Percentiles rank a stretch among this genome's conserved stretches.
Evolutionary conservation across 2,329 filamentous ascomycete species (phyloP).

Genomic region (Cryphonectria naterciae): DNA sequence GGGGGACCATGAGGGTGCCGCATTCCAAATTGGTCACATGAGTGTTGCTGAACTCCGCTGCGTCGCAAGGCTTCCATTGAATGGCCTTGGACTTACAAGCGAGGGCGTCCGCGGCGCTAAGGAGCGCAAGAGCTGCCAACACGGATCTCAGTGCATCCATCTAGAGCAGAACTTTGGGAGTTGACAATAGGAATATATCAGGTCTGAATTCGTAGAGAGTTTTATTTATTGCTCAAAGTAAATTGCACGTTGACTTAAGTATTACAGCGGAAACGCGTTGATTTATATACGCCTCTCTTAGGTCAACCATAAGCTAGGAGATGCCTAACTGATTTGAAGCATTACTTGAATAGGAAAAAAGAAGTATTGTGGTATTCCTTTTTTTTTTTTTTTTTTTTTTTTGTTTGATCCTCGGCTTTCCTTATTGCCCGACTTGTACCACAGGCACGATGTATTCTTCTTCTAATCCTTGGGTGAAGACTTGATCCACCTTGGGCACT

Average conservation of each 20-base stretch:
- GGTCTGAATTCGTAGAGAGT: neutral
- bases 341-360: too few relatives aligned
- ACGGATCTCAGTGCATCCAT: neutral
- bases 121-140: neutral
- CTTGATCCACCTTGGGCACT: neutral
- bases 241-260: neutral
- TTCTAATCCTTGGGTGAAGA: neutral
- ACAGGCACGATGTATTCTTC: neutral
- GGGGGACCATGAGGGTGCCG: neutral
- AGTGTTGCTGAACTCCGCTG: constrained; percentile 14
- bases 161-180: neutral
- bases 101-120: neutral
- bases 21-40: constrained; percentile 7
- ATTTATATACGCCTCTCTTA: neutral
- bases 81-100: neutral
- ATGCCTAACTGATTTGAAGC: too few relatives aligned
- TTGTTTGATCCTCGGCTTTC: neutral
- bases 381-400: neutral
- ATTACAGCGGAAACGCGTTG: neutral
- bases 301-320: neutral
- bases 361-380: too few relatives aligned
- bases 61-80: neutral
- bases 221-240: neutral
- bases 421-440: neutral
- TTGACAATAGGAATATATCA: neutral